phyloP scores from a whole-genome alignment of 108 stramenopile genomes.

The Nitzschia putrida region DNA sequence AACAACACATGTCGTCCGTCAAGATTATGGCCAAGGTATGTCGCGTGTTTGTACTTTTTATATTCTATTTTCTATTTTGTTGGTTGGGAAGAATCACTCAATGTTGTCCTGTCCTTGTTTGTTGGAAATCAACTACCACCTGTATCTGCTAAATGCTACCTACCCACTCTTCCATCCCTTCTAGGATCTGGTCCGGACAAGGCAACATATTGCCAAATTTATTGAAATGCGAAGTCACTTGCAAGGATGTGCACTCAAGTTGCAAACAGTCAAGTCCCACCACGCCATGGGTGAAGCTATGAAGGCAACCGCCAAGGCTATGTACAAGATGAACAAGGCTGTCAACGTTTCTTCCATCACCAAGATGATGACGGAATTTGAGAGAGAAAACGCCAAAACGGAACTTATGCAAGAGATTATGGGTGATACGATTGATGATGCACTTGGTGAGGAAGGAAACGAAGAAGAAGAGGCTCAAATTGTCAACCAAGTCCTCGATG shows the following conservation, averaged over 20 bases:
- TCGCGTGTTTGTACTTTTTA: not conserved
- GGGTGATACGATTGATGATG: constrained; percentile 95
- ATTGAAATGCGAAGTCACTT: constrained; percentile 96
- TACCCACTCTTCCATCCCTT: too few relatives aligned
- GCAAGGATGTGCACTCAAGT: constrained; percentile 90
- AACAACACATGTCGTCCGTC: constrained; percentile 90
- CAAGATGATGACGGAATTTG: constrained; percentile 98
- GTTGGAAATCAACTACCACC: too few relatives aligned
- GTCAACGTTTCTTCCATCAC: constrained; percentile 90
- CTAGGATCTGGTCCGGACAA: constrained; percentile 88
- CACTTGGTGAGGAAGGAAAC: constrained; percentile 84
- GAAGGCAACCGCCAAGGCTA: constrained; percentile 85
- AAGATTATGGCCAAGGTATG: constrained; percentile 93
- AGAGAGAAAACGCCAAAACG: constrained; percentile 90
- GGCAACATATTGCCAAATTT: constrained; percentile 92
- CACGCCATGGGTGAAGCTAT: constrained; percentile 96
- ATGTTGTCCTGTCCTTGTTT: too few relatives aligned
- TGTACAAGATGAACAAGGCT: constrained; percentile 93
- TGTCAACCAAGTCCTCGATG: constrained; percentile 86
- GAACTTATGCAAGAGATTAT: constrained; percentile 97
- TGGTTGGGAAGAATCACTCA: too few relatives aligned
- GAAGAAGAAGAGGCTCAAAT: constrained; percentile 93
- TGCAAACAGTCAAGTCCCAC: constrained; percentile 94
- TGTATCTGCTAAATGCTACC: too few relatives aligned
- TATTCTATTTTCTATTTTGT: too few relatives aligned